Conservation (phyloP, 768 basidiomycete genomes). For the Russula foetens region DNA sequence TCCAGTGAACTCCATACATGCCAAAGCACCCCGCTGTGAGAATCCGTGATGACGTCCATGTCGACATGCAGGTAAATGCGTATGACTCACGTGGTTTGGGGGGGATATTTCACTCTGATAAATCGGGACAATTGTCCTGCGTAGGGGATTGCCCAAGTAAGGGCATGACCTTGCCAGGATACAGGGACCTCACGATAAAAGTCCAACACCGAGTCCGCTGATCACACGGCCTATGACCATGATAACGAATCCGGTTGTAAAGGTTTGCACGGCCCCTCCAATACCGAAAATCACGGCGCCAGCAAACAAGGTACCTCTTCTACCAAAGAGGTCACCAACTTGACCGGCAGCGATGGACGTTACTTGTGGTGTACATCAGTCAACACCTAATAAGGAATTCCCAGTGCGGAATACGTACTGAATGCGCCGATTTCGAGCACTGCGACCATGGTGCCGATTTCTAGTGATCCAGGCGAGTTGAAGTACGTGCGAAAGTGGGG, state of each 20-base stretch:
- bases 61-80: not conserved
- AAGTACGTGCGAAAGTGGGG: conserved; percentile 80
- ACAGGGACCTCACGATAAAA: conserved; percentile 59
- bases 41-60: not conserved
- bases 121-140: conserved; percentile 90
- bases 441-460: conserved; percentile 94
- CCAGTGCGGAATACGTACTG: conserved; percentile 38
- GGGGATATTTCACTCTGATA: conserved; percentile 96
- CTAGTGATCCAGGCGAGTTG: conserved; percentile 61
- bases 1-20: conserved; percentile 93
- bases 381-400: not conserved
- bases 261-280: conserved; percentile 81
- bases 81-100: conserved; percentile 58
- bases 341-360: conserved; percentile 85
- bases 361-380: conserved; percentile 35
- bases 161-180: not conserved
- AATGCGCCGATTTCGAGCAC: conserved; percentile 90
- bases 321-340: conserved; percentile 81
- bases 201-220: conserved; percentile 85
- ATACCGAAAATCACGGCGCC: conserved; percentile 81
- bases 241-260: conserved; percentile 64
- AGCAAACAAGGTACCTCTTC: conserved; percentile 73
- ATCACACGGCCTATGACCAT: conserved; percentile 83
- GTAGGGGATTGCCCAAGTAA: not conserved
- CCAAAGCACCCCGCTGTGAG: conserved; percentile 73